phyloP scores from a whole-genome alignment of 306 rosid genomes.

The Morella rubra region DNA sequence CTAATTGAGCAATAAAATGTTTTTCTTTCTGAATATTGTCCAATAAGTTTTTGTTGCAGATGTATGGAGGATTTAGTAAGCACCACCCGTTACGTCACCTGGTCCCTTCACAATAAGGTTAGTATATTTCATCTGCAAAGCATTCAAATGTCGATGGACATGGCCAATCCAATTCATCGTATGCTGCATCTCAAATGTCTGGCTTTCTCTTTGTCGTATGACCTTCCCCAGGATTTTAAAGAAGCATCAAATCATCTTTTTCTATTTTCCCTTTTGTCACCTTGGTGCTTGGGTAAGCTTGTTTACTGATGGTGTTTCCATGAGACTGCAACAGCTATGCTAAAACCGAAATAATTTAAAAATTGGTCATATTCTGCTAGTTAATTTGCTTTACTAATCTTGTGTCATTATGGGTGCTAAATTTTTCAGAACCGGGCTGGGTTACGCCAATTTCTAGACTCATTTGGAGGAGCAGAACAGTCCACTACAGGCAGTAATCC shows the following conservation, averaged over 20 bases:
- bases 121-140: conserved; percentile 24
- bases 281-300: background rate
- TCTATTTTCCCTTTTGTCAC: background rate
- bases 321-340: no score
- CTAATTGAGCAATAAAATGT: background rate
- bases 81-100: conserved; percentile 92
- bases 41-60: conserved; percentile 43
- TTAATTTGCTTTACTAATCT: conserved; percentile 22
- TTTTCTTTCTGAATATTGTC: conserved; percentile 1
- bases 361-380: conserved; percentile 1
- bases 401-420: conserved; percentile 34
- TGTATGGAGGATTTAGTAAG: conserved; percentile 97
- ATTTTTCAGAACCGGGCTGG: conserved; percentile 80
- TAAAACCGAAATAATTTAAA: background rate
- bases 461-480: conserved; percentile 88
- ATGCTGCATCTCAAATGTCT: conserved; percentile 22
- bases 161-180: conserved; percentile 6
- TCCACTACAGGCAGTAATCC: conserved; percentile 45
- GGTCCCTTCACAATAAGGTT: conserved; percentile 99
- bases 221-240: background rate
- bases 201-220: background rate
- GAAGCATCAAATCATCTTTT: background rate
- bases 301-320: no score
- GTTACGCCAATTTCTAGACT: conserved; percentile 89
- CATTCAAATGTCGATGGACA: background rate